A percentile compares a stretch with the other conserved stretches of the same genome.
Conservation (phyloP, 169 alveolate genomes). For the Cryptosporidium meleagridis region DNA sequence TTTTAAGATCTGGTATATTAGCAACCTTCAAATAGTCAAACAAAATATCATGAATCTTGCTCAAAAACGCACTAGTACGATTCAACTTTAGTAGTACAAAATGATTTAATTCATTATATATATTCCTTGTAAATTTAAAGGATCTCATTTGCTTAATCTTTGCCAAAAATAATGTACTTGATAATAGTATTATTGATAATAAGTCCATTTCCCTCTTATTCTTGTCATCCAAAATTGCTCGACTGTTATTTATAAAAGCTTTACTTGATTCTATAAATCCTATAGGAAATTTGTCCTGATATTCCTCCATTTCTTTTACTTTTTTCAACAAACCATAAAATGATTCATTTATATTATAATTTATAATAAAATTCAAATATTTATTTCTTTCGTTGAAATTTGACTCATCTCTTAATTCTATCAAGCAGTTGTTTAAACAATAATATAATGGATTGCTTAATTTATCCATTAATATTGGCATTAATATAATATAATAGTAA, state of each 20-base stretch:
- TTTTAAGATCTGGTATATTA: not conserved
- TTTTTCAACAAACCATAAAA: not conserved
- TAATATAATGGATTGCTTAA: conserved; percentile 28
- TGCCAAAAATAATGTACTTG: conserved; percentile 21
- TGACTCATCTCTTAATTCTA: not conserved
- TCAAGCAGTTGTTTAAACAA: not conserved
- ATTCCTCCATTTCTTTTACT: not conserved
- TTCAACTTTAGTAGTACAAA: conserved; percentile 45
- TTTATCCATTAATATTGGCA: conserved; percentile 39
- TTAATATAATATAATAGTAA: conserved; percentile 25
- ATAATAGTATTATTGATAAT: not conserved
- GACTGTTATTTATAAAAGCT: not conserved
- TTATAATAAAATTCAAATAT: not conserved
- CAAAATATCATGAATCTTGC: conserved; percentile 1
- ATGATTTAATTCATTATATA: not conserved
- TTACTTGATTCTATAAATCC: conserved; percentile 59
- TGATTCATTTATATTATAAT: conserved; percentile 8
- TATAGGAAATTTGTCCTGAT: conserved; percentile 34
- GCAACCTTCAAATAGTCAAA: conserved; percentile 3
- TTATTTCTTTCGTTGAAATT: not conserved
- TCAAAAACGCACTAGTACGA: conserved; percentile 32
- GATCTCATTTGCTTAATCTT: conserved; percentile 15
- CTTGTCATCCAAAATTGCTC: not conserved
- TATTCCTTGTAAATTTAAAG: not conserved
- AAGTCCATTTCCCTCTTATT: not conserved